phyloP scores from a whole-genome alignment of 306 rosid genomes.

The Dalbergia cultrata region DNA sequence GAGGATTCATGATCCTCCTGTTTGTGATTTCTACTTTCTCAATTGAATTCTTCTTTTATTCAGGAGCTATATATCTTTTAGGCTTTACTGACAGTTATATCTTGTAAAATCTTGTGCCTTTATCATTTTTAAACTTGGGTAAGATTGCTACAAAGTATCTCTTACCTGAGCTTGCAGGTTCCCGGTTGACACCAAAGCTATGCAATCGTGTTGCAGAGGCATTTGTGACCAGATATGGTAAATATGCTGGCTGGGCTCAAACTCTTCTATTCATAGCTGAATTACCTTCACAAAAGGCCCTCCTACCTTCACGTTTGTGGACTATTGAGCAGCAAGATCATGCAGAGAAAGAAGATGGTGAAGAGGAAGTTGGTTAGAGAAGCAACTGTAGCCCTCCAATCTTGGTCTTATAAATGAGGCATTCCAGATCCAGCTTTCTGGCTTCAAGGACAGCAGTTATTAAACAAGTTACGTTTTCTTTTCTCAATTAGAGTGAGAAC shows the following conservation, averaged over 20 bases:
- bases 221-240: slow-evolving; percentile 82
- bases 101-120: slow-evolving; percentile 18
- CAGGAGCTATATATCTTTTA: neutral
- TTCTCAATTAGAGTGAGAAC: slow-evolving; percentile 41
- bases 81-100: neutral
- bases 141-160: slow-evolving; percentile 90
- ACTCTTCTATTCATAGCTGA: slow-evolving; percentile 90
- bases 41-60: neutral
- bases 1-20: slow-evolving; percentile 15
- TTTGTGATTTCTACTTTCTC: slow-evolving; percentile 23
- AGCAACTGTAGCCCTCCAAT: slow-evolving; percentile 30
- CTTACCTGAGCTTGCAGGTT: slow-evolving; percentile 95
- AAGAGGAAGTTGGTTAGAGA: slow-evolving; percentile 45
- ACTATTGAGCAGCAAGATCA: slow-evolving; percentile 52
- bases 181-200: slow-evolving; percentile 79
- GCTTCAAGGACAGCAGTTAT: slow-evolving; percentile 9
- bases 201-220: slow-evolving; percentile 86
- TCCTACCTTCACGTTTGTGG: slow-evolving; percentile 62
- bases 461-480: slow-evolving; percentile 6
- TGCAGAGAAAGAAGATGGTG: slow-evolving; percentile 51
- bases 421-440: slow-evolving; percentile 26
- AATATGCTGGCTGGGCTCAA: slow-evolving; percentile 99
- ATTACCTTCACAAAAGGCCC: slow-evolving; percentile 81
- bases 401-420: slow-evolving; percentile 26
- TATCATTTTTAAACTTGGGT: slow-evolving; percentile 47